Conservation (phyloP, 169 alveolate species). For the Eimeria sp. region DNA sequence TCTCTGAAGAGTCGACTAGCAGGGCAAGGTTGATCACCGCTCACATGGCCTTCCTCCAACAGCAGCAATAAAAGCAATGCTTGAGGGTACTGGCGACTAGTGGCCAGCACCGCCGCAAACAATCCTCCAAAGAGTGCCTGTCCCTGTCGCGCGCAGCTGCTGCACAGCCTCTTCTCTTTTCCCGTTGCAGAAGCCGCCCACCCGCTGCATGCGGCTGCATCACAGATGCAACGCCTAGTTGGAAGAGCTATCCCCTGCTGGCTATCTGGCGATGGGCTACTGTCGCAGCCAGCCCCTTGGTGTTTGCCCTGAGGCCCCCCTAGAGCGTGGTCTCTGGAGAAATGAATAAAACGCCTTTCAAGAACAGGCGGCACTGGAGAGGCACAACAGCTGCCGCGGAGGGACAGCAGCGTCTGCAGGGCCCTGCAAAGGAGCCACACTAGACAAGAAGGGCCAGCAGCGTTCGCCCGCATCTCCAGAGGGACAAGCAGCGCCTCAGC, state of each 20-base stretch:
- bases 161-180: background rate
- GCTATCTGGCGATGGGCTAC: background rate
- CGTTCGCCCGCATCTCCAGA: background rate
- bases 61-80: constrained; percentile 38
- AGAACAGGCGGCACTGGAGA: background rate
- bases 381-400: background rate
- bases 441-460: constrained; percentile 30
- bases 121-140: constrained; percentile 31
- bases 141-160: constrained; percentile 52
- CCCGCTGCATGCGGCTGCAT: constrained; percentile 14
- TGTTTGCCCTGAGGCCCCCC: background rate
- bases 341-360: background rate
- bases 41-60: background rate
- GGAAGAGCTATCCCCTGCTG: background rate
- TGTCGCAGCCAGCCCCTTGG: background rate
- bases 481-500: constrained; percentile 53
- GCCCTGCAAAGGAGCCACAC: constrained; percentile 6
- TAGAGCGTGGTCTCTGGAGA: background rate
- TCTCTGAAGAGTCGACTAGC: background rate
- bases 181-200: background rate
- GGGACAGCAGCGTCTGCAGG: constrained; percentile 14
- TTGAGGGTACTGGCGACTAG: constrained; percentile 30
- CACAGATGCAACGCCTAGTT: background rate
- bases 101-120: constrained; percentile 56
- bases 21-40: background rate